phyloP scores from a whole-genome alignment of 2,329 filamentous ascomycete species.

The Tolypocladium sp. region DNA sequence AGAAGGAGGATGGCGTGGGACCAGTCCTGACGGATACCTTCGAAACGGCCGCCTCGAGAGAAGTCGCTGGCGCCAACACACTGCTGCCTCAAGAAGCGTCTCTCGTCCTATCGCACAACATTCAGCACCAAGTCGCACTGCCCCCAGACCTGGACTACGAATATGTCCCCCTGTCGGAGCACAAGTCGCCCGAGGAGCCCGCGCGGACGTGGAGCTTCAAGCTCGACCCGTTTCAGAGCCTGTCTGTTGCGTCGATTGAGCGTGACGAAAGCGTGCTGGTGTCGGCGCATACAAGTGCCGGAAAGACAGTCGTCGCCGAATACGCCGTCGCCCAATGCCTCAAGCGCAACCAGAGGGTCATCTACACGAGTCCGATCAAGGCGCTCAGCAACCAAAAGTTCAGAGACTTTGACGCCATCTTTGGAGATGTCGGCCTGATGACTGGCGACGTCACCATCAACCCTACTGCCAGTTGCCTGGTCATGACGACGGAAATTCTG shows the following conservation, averaged over 20 bases:
- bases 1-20: conserved; percentile 53
- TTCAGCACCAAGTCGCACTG: conserved; percentile 93
- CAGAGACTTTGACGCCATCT: conserved; percentile 88
- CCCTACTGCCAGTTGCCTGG: conserved; percentile 91
- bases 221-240: conserved; percentile 93
- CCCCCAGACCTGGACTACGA: conserved; percentile 91
- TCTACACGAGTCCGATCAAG: conserved; percentile 99
- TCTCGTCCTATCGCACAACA: conserved; percentile 88
- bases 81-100: conserved; percentile 55
- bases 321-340: conserved; percentile 97
- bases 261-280: conserved; percentile 93
- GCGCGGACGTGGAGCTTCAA: conserved; percentile 81
- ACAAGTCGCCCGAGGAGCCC: conserved; percentile 80
- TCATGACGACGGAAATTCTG: conserved; percentile 99
- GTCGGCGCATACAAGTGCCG: conserved; percentile 93
- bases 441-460: conserved; percentile 99
- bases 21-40: conserved; percentile 90
- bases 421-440: conserved; percentile 96
- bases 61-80: conserved; percentile 73
- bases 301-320: conserved; percentile 96
- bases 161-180: conserved; percentile 89
- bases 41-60: conserved; percentile 87
- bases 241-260: conserved; percentile 91
- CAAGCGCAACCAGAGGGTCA: conserved; percentile 95
- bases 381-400: conserved; percentile 98